Percentiles rank a stretch among this genome's conserved stretches.
Conservation (phyloP, 2,329 filamentous ascomycete species). For the Leptoxyphium fumago region DNA sequence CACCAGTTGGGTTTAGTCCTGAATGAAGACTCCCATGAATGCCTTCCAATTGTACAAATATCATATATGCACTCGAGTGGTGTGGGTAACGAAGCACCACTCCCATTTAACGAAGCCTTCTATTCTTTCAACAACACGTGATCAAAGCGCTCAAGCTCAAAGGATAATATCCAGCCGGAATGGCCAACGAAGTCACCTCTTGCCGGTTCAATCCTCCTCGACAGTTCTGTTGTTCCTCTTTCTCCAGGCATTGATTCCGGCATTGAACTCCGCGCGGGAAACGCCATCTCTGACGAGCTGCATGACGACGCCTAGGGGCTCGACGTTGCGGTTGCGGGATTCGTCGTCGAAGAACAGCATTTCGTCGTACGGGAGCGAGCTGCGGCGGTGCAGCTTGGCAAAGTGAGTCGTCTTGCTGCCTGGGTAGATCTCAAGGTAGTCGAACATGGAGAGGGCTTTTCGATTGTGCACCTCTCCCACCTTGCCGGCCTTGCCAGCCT, state of each 20-base stretch:
- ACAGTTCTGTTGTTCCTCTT: constrained; percentile 43
- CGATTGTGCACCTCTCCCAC: neutral
- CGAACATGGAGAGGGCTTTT: constrained; percentile 37
- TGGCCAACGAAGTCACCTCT: neutral
- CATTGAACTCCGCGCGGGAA: constrained; percentile 60
- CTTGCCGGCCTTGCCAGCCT: constrained; percentile 8
- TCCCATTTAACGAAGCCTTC: no score
- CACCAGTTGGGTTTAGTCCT: no score
- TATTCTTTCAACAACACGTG: no score
- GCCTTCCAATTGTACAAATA: no score
- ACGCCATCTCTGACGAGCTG: constrained; percentile 68
- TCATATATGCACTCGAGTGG: no score
- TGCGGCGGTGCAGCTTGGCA: constrained; percentile 53
- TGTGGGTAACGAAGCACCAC: no score
- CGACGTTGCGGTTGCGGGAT: constrained; percentile 68
- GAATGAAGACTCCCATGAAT: no score
- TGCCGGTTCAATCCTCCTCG: constrained; percentile 5
- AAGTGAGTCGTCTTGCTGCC: constrained; percentile 80
- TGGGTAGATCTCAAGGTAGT: constrained; percentile 50
- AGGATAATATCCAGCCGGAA: no score
- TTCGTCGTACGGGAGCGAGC: constrained; percentile 58
- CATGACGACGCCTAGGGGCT: constrained; percentile 69
- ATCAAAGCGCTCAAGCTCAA: no score
- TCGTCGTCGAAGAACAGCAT: constrained; percentile 98
- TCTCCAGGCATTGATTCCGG: constrained; percentile 69